Evolutionary conservation across 768 basidiomycete genomes (phyloP).

Genomic region (Rhizopogon roseolus): DNA sequence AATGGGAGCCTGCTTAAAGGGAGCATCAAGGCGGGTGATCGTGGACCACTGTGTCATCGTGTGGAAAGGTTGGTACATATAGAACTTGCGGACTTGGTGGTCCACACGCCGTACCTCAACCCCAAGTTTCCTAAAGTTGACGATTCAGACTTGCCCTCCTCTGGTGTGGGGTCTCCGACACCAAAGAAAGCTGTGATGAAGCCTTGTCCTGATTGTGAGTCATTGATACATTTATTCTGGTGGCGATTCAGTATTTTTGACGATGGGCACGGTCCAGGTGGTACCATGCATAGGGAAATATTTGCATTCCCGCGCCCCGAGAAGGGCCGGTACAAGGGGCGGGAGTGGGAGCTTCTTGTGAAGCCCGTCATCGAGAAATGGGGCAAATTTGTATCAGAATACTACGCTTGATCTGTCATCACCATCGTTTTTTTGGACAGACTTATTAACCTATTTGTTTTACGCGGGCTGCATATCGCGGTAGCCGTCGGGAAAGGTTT

Average conservation of each 20-base stretch:
- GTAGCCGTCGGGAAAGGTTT: not conserved
- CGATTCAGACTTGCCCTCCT: constrained; percentile 17
- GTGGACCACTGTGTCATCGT: constrained; percentile 66
- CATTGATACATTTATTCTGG: constrained; percentile 28
- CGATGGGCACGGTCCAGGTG: constrained; percentile 32
- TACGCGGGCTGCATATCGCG: not conserved
- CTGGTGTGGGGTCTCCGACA: constrained; percentile 10
- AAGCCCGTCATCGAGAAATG: constrained; percentile 75
- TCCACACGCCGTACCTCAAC: constrained; percentile 56
- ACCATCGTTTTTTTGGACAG: no score
- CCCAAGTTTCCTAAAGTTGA: constrained; percentile 38
- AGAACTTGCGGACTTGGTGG: constrained; percentile 67
- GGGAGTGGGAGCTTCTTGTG: constrained; percentile 73
- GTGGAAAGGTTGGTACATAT: constrained; percentile 77
- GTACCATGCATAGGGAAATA: constrained; percentile 68
- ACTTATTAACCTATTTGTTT: not conserved
- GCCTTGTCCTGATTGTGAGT: constrained; percentile 40
- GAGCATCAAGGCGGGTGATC: constrained; percentile 53
- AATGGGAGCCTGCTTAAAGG: constrained; percentile 56
- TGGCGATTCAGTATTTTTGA: not conserved
- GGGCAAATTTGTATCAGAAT: constrained; percentile 55
- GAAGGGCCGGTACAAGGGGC: constrained; percentile 49
- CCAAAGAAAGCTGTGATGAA: constrained; percentile 15
- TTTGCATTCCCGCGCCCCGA: constrained; percentile 63
- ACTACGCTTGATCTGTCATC: constrained; percentile 19